These are phyloP conservation scores for Leucocoprinus gongylophorus DNA, from an alignment of 1,284 basidiomycete genomes.

Conservation along the genomic window DNA sequence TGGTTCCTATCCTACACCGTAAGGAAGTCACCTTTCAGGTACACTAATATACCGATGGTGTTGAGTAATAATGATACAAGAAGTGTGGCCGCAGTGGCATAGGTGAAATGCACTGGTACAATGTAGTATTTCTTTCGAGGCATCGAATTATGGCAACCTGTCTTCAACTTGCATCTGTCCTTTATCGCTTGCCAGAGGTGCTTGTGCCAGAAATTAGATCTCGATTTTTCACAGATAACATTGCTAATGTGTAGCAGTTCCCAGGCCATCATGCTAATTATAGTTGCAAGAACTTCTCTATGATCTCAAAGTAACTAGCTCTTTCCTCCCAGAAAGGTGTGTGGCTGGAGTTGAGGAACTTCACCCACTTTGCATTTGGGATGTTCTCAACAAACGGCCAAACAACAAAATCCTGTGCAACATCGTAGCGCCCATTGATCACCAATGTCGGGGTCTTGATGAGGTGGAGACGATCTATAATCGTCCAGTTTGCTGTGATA, in stretches of 20 bases:
- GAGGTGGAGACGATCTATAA: conserved; percentile 14
- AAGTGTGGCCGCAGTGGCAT: too few relatives aligned
- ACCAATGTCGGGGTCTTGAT: conserved; percentile 17
- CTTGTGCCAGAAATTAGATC: background rate
- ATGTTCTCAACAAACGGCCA: conserved; percentile 28
- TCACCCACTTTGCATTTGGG: conserved; percentile 28
- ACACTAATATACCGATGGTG: too few relatives aligned
- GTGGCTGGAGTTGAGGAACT: conserved; percentile 28
- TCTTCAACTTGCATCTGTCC: too few relatives aligned
- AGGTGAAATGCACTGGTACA: too few relatives aligned
- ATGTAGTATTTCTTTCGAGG: too few relatives aligned
- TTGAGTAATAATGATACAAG: too few relatives aligned
- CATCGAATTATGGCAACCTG: too few relatives aligned
- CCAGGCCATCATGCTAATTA: background rate
- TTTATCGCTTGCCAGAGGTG: too few relatives aligned
- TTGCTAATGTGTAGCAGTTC: background rate
- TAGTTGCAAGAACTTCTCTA: conserved; percentile 11
- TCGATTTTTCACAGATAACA: background rate
- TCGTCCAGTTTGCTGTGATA: conserved; percentile 17
- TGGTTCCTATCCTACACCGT: too few relatives aligned
- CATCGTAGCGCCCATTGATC: conserved; percentile 27
- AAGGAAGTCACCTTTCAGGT: too few relatives aligned
- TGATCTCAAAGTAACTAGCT: conserved; percentile 17
- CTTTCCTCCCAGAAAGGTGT: conserved; percentile 28
- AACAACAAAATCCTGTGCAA: conserved; percentile 30